Evolutionary conservation across 2,329 filamentous ascomycete genomes (phyloP), one percentile per base, ranked within the genome.

Genomic region (Xylaria sp.): DNA sequence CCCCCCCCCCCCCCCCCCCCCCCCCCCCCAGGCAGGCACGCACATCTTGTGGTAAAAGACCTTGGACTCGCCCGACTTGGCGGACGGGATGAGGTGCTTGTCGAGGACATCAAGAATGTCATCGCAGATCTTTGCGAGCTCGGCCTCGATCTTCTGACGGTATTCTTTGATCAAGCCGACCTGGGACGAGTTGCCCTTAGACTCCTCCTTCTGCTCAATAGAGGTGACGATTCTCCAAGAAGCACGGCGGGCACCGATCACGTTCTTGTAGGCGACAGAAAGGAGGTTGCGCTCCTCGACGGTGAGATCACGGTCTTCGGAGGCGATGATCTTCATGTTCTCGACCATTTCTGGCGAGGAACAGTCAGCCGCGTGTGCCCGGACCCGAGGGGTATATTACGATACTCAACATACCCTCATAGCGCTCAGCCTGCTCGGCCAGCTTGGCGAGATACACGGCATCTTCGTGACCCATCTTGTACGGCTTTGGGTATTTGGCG

Each of bases 31-130:
- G n/a, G n/a, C n/a, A 7, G 13, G 13, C 36, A 58, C 89, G 76
- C 83, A 97, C 94, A 98, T 98, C 91, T 98, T 98, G 92, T 98
- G 94, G 87, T 97, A 97, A 87, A 98, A 98, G 78, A 98, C 95
- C 90, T 97, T 97, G 78, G 94, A 97, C 88, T 98, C 95, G 84
- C 94, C 95, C 79, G 90, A 93, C 87, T 96, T 91, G 76, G 95
- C 95, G 77, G 93, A 96, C 77, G 93, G 93, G 78, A 98, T 97
- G 79, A 98, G 87, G 86, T 95, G 92, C 85, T 95, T 84, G 85
- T 97, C 94, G 67, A 98, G 90, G 77, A 97, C 94, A 77, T 97
- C 92, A 73, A 98, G 91, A 80, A 98, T 96, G 80, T 98, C 95
- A 81, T 97, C 92, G 86, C 95, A 97, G 86, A 98, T 96, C 88